Conservation (phyloP, 2,329 filamentous ascomycete genomes). For the Beauveria sp. region DNA sequence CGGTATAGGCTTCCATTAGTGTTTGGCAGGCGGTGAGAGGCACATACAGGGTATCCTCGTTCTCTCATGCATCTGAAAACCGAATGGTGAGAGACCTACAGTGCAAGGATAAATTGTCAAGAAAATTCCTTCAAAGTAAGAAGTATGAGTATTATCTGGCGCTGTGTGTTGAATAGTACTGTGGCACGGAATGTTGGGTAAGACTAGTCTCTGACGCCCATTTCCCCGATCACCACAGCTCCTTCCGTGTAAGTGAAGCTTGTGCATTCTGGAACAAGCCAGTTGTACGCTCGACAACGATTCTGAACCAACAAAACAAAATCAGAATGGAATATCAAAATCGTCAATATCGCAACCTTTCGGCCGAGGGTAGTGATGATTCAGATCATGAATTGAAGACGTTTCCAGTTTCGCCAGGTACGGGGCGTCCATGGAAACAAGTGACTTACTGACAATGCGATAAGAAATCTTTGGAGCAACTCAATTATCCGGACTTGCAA, state of each 20-base stretch:
- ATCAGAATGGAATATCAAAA: background rate
- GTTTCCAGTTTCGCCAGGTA: background rate
- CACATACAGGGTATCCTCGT: background rate
- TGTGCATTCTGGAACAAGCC: too few species aligned
- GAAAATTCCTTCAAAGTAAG: too few species aligned
- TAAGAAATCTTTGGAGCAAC: background rate
- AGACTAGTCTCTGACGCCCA: background rate
- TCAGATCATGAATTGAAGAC: background rate
- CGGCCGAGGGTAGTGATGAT: background rate
- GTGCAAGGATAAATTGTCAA: too few species aligned
- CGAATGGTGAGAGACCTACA: background rate
- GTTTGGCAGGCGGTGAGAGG: background rate
- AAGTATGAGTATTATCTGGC: background rate
- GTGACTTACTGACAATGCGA: background rate
- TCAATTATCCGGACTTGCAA: background rate
- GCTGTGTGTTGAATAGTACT: background rate
- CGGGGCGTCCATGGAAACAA: background rate
- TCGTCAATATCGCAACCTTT: background rate
- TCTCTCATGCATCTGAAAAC: too few species aligned
- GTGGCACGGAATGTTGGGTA: background rate
- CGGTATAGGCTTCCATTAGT: background rate
- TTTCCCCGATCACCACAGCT: background rate
- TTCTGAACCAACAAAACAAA: background rate
- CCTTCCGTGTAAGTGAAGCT: background rate
- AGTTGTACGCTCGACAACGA: background rate